phyloP scores from a whole-genome alignment of 202 grass and related monocot species.

The Saccharum hybrid region DNA sequence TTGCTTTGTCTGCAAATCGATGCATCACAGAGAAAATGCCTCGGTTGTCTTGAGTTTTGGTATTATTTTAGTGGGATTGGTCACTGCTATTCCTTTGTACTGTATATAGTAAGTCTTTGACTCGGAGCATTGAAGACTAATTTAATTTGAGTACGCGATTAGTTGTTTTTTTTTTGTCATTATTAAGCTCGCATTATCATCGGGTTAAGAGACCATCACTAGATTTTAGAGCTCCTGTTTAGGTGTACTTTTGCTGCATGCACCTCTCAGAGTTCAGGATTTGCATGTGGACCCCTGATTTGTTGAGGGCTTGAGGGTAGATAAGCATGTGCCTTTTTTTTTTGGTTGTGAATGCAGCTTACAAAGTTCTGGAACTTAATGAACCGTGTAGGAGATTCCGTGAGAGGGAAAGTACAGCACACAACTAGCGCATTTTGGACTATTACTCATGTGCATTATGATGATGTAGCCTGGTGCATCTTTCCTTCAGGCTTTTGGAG shows the following conservation, averaged over 20 bases:
- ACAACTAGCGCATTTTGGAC: neutral
- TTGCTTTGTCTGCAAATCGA: constrained; percentile 8
- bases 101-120: neutral
- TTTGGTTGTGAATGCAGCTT: neutral
- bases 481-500: constrained; percentile 18
- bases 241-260: constrained; percentile 58
- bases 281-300: constrained; percentile 45
- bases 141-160: constrained; percentile 17
- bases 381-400: neutral
- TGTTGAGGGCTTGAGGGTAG: constrained; percentile 8
- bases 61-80: neutral
- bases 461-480: constrained; percentile 31
- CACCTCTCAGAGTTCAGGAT: constrained; percentile 44
- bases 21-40: neutral
- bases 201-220: constrained; percentile 18
- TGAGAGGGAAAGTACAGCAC: neutral
- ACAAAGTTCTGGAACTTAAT: neutral
- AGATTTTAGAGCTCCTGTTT: neutral
- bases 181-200: constrained; percentile 13
- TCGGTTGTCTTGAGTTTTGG: constrained; percentile 1
- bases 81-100: constrained; percentile 30
- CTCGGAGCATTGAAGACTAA: neutral
- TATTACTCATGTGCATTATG: neutral
- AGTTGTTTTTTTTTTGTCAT: neutral
- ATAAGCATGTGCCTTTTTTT: neutral